These are phyloP conservation scores for Neonectria sp. DNA, from an alignment of 2,329 filamentous ascomycete species.

Conservation along the genomic window DNA sequence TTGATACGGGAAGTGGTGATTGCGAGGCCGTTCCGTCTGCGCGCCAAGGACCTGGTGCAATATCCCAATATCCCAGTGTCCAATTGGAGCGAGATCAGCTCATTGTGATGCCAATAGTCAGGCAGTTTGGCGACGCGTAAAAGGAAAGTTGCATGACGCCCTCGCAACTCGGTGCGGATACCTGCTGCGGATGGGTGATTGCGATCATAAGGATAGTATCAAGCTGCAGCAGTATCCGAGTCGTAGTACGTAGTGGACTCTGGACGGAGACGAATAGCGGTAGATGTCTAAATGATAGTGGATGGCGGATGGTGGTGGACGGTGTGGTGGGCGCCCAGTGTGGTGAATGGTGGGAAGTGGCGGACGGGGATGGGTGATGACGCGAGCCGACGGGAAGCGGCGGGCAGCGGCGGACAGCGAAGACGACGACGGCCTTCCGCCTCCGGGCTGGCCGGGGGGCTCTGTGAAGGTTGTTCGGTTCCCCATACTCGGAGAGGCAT, in stretches of 20 bases:
- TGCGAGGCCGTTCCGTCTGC: conserved; percentile 11
- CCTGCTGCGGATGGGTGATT: conserved; percentile 4
- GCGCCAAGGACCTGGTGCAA: not conserved
- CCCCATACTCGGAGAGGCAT: conserved; percentile 23
- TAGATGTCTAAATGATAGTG: conserved; percentile 8
- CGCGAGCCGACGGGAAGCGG: conserved; percentile 41
- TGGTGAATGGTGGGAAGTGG: conserved; percentile 1
- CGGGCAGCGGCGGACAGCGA: conserved; percentile 45
- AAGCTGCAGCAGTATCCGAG: not conserved
- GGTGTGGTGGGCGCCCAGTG: not conserved
- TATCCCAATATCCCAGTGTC: not conserved
- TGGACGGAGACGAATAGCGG: conserved; percentile 3
- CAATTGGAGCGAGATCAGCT: conserved; percentile 10
- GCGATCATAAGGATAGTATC: not conserved
- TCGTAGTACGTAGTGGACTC: not conserved
- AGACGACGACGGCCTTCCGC: conserved; percentile 27
- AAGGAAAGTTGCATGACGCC: conserved; percentile 26
- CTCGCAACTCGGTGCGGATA: conserved; percentile 9
- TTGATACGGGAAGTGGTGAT: conserved; percentile 17
- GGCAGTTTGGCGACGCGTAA: conserved; percentile 5
- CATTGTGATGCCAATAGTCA: conserved; percentile 12
- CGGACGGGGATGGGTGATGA: conserved; percentile 2
- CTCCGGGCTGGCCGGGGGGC: conserved; percentile 27
- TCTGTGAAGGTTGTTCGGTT: conserved; percentile 15
- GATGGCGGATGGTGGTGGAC: not conserved